Evolutionary conservation across 371 early-diverging fungal species (phyloP), one percentile per base, ranked within the genome.

Genomic region (Mucor saturninus): DNA sequence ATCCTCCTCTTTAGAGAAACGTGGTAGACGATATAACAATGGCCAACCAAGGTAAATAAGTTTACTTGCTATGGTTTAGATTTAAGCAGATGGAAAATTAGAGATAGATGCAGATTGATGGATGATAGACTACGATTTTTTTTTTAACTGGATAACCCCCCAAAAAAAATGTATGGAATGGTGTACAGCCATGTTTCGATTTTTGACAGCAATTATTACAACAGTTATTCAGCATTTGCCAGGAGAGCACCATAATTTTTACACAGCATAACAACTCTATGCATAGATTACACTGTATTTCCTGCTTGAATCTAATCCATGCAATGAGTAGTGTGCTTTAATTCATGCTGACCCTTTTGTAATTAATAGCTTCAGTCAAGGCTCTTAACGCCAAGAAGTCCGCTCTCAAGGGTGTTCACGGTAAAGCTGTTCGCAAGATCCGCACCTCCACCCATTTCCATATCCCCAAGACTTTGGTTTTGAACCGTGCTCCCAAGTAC

Each of bases 381-480:
- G 89, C 89, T 74, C 84, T 80, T 56, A 71, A 77, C 64, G 89
- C 89, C 81, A 83, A 84, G 76, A 94, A 95, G 90, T 92, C 95
- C 68, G 92, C 90, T 77, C 84, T 93, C 62, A 95, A 93, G 90
- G 95, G 95, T 75, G 89, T 87, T 72, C 69, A 80, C 68, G 87
- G 86, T 72, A 90, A 91, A 84, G 77, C 81, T 61, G 81, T 83
- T 69, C 86, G 87, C 83, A 94, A 94, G 89, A 83, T 94, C 81
- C 91, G 91, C 81, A 94, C 95, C 69, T 81, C 85, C 69, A 87
- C 92, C 74, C 87, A 90, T 83, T 97, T 96, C 93, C 90, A 83
- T 82, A 90, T 88, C 69, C 98, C 98, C 83, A 93, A 94, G 89
- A 97, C 98, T 72, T 89, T 95, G 70, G 82, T 82, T 69, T 88